These are phyloP conservation scores for Cucumis melo DNA, from an alignment of 306 rosid species.

Conservation along the genomic window DNA sequence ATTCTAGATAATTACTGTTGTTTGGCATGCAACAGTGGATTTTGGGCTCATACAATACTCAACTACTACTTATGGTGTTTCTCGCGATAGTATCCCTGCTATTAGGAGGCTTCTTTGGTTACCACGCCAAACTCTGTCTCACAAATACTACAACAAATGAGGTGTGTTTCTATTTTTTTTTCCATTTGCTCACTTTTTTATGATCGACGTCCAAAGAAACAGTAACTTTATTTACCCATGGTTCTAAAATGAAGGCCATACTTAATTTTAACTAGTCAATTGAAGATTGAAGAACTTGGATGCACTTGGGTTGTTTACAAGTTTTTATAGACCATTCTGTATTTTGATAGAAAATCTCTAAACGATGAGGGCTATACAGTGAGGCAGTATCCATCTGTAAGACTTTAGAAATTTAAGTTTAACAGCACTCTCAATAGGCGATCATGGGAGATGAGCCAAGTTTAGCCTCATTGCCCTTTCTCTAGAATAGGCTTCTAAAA, in stretches of 20 bases:
- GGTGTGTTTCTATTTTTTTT: conserved; percentile 27
- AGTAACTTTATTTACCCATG: no score
- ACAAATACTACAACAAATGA: conserved; percentile 87
- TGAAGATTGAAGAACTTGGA: neutral
- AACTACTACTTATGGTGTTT: conserved; percentile 70
- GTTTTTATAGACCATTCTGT: neutral
- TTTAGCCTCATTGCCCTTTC: neutral
- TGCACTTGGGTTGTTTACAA: neutral
- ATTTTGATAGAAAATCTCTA: neutral
- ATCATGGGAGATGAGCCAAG: neutral
- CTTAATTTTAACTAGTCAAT: no score
- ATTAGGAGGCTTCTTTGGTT: conserved; percentile 71
- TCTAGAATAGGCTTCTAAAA: neutral
- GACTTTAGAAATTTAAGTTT: neutral
- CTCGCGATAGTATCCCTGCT: conserved; percentile 62
- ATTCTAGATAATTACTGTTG: conserved; percentile 1
- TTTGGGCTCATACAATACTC: conserved; percentile 74
- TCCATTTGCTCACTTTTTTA: neutral
- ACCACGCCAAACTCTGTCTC: conserved; percentile 84
- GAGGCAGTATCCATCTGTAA: neutral
- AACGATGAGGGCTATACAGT: neutral
- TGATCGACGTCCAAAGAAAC: neutral
- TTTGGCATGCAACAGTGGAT: conserved; percentile 47
- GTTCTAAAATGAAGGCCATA: no score
- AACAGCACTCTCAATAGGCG: neutral